Percentiles rank a stretch among this genome's conserved stretches.
Conservation (phyloP, 75 land plant genomes). For the Pinus albicaulis region DNA sequence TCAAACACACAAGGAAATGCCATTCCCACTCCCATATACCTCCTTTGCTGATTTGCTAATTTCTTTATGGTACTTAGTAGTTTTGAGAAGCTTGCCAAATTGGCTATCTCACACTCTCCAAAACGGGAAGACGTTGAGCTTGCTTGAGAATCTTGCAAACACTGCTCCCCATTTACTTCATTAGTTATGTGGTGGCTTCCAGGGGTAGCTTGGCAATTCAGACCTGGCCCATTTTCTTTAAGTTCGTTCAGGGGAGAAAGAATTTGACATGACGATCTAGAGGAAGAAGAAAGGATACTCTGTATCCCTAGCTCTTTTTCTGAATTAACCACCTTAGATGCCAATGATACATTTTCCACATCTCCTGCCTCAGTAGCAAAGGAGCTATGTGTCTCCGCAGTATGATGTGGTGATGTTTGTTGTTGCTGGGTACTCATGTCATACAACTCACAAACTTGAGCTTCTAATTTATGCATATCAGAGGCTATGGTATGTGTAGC, state of each 20-base stretch:
- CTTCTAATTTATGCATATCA: background rate
- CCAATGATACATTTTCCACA: background rate
- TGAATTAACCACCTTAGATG: background rate
- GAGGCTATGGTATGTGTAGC: background rate
- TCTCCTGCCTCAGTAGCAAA: background rate
- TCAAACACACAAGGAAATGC: slow-evolving; percentile 2
- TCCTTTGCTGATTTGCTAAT: slow-evolving; percentile 5
- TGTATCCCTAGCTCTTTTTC: background rate
- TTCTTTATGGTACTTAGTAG: slow-evolving; percentile 1
- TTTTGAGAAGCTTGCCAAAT: slow-evolving; percentile 1
- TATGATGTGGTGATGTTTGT: background rate
- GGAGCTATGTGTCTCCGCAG: background rate
- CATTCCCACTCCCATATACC: slow-evolving; percentile 1
- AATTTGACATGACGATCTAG: background rate
- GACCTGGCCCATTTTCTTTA: background rate
- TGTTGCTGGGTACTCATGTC: background rate
- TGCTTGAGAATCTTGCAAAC: background rate
- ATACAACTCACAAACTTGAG: background rate
- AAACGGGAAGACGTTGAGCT: background rate
- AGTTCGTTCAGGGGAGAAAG: background rate
- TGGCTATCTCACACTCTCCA: background rate
- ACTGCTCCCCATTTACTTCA: background rate
- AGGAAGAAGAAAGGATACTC: background rate
- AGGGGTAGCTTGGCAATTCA: background rate
- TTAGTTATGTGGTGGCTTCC: background rate